Evolutionary conservation across 2,329 filamentous ascomycete genomes (phyloP).

Genomic region (Botrytis squamosa): DNA sequence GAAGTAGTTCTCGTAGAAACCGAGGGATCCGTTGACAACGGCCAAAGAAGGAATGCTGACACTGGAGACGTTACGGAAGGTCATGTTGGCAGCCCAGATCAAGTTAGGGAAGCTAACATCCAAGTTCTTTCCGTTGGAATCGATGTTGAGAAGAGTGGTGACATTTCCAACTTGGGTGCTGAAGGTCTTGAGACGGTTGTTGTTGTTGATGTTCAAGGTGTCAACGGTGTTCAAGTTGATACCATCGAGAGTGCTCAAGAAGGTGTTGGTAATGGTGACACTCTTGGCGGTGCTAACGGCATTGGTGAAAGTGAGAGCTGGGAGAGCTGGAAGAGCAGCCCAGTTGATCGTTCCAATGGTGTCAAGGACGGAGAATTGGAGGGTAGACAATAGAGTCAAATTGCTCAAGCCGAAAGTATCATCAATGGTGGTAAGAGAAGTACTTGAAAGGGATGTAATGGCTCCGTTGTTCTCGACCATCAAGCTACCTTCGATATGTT

Average conservation of each 20-base stretch:
- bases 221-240: slow-evolving; percentile 75
- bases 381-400: slow-evolving; percentile 64
- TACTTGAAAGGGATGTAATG: slow-evolving; percentile 62
- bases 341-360: slow-evolving; percentile 67
- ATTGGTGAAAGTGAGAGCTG: slow-evolving; percentile 55
- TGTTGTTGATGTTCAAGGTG: slow-evolving; percentile 84
- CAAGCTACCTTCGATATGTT: slow-evolving; percentile 57
- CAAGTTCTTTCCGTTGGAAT: slow-evolving; percentile 75
- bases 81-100: slow-evolving; percentile 74
- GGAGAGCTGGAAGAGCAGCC: slow-evolving; percentile 65
- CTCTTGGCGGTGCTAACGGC: slow-evolving; percentile 64
- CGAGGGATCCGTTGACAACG: slow-evolving; percentile 73
- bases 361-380: slow-evolving; percentile 65
- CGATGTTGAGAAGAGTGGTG: slow-evolving; percentile 67
- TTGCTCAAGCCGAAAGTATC: slow-evolving; percentile 68
- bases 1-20: slow-evolving; percentile 78
- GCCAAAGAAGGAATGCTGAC: slow-evolving; percentile 72
- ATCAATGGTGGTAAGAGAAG: slow-evolving; percentile 62
- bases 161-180: slow-evolving; percentile 77
- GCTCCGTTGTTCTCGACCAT: slow-evolving; percentile 59
- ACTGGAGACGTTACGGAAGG: slow-evolving; percentile 74
- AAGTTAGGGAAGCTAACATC: slow-evolving; percentile 75
- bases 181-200: slow-evolving; percentile 73
- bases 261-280: slow-evolving; percentile 82
- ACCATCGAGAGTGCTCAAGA: slow-evolving; percentile 73